A percentile compares a stretch with the other conserved stretches of the same genome.
Conservation (phyloP, 2,329 filamentous ascomycete genomes). For the Beauveria brongniartii region DNA sequence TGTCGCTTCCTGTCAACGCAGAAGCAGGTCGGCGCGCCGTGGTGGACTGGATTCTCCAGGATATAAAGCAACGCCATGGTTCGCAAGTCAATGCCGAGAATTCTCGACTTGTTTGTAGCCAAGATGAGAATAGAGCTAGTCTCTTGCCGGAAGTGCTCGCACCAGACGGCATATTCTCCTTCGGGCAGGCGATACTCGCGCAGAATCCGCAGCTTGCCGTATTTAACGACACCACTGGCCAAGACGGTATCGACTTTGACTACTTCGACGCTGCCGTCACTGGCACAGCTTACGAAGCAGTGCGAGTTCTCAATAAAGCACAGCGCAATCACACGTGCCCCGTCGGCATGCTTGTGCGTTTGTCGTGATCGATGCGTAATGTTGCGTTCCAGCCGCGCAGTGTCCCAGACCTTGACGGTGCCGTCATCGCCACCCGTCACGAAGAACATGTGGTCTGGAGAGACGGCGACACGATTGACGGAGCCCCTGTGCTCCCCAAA, state of each 20-base stretch:
- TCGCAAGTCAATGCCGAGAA: slow-evolving; percentile 78
- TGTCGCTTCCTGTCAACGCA: slow-evolving; percentile 78
- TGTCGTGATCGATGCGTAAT: slow-evolving; percentile 80
- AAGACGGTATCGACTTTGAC: slow-evolving; percentile 62
- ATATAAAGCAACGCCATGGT: slow-evolving; percentile 76
- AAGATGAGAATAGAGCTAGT: slow-evolving; percentile 74
- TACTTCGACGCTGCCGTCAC: slow-evolving; percentile 82
- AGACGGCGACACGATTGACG: slow-evolving; percentile 71
- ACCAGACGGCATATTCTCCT: slow-evolving; percentile 77
- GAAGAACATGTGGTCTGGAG: slow-evolving; percentile 91
- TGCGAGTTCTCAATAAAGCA: slow-evolving; percentile 93
- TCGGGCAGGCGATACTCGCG: slow-evolving; percentile 71
- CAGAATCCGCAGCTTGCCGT: slow-evolving; percentile 67
- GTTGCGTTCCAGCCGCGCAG: slow-evolving; percentile 80
- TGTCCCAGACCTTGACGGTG: slow-evolving; percentile 88
- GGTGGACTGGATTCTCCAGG: slow-evolving; percentile 80
- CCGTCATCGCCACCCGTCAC: slow-evolving; percentile 90
- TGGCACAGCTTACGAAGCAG: slow-evolving; percentile 84
- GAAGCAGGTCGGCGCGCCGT: slow-evolving; percentile 87
- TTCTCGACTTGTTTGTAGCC: slow-evolving; percentile 75
- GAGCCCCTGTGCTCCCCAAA: slow-evolving; percentile 81
- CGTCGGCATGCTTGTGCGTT: slow-evolving; percentile 67
- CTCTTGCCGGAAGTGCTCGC: slow-evolving; percentile 83
- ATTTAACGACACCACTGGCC: slow-evolving; percentile 51
- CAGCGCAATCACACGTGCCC: slow-evolving; percentile 67